Base-by-base conservation (phyloP, 164 flowering plant genomes). In the Hamamelis virginiana region DNA sequence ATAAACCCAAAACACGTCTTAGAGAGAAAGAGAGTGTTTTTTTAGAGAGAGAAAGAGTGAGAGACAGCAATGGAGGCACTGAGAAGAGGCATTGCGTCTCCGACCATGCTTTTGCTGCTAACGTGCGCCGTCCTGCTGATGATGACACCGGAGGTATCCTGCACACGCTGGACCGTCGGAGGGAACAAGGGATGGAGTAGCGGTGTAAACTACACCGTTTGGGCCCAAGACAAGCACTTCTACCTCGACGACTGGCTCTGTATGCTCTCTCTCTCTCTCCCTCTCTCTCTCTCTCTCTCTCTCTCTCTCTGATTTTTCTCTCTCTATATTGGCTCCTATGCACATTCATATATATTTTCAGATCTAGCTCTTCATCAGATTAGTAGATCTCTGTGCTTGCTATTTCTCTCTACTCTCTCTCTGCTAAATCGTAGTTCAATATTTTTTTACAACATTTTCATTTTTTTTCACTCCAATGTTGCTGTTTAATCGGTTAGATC, bases 231-330 rank as follows among this genome's bases (percentile, higher is more conserved):
- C 73, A 75, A 86, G 57, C 77, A 80, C 52, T 89, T 89, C 80
- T 78, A 83, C 81, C 57, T 65, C 26, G 89, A 76, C 5, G 93
- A 88, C 63, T 88, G 93, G 93, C 90, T 88, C 70, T 88, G 93
- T 88, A 84, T 67, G 82, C 19, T 50, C 65, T 64, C 61, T 71
- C 45, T 48, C 67, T 28, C 26, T n/a, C n/a, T n/a, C n/a, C n/a
- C n/a, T n/a, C n/a, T n/a, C 41, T 33, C 41, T 6, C 6, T 33
- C 41, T 6, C n/a, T 62, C 62, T 46, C 33, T 58, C 51, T 58
- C 28, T 52, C 52, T 50, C 60, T 51, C 23, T 19, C n/a, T n/a
- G n/a, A n/a, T n/a, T n/a, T n/a, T 44, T 41, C 21, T 53, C 67
- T 26, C 44, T 62, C n/a, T 19, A n/a, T 45, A 13, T n/a, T 69